Base-by-base conservation (phyloP, 768 basidiomycete species). In the Panus rudis region DNA sequence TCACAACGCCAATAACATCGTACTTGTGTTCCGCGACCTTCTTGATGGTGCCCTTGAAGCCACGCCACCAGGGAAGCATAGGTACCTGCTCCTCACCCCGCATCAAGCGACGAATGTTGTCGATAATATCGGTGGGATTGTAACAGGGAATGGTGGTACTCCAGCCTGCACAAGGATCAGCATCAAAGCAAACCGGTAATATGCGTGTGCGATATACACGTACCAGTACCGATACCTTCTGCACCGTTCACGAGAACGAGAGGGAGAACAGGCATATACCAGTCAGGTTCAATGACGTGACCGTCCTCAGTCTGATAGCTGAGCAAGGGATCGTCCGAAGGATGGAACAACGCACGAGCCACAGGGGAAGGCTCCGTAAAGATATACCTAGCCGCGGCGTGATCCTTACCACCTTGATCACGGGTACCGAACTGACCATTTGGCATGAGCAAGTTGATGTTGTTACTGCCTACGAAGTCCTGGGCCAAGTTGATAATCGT, bases 11-110 rank as follows among this genome's bases (percentile, higher is more conserved):
- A 25, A 68, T 67, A 30, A 89, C 81, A 25, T 87, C 85, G 59
- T 84, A 92, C 64, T 87, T 94, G 71, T 92, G 79, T 52, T 92
- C 92, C 25, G 74, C 76, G 25, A 76, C 72, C 48, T 76, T 76
- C 65, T 80, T 90, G 64, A 98, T 85, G 27, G 82, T 73, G 30
- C 93, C 93, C 56, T 82, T 79, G 67, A 93, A 98, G 22, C 94
- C 93, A 41, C 92, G 81, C 87, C 90, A 98, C 96, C 96, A 99
- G 2, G 96, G 96, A 10, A 76, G 68, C 89, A 99, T 98, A 0
- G 81, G 74, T 12, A 81, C 78, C 51, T 83, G 58, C 50, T 90
- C 88, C 64, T 96, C 86, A 31, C 77, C 84, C 2, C 73, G 71
- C 88, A 98, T 93, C 51, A 92, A 66, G 5, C 87, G 73, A 12